Evolutionary conservation across 2,329 filamentous ascomycete genomes (phyloP).

Genomic region (Sclerotinia borealis): DNA sequence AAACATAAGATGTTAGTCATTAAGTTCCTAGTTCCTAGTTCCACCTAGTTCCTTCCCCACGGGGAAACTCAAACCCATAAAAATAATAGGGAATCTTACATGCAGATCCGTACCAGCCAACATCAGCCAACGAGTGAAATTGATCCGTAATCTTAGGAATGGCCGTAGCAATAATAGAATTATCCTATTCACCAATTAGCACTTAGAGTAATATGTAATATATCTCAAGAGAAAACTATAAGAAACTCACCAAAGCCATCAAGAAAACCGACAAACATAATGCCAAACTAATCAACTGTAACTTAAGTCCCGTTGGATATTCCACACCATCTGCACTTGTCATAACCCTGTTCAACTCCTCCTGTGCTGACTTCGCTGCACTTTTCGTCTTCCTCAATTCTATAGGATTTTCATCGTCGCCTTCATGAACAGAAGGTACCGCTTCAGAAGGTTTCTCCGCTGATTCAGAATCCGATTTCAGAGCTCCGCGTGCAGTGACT

Average conservation of each 20-base stretch:
- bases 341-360: slow-evolving; percentile 23
- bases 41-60: not conserved
- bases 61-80: not conserved
- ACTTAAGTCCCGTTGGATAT: slow-evolving; percentile 29
- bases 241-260: slow-evolving; percentile 20
- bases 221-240: too few relatives aligned
- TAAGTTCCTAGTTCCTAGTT: not conserved
- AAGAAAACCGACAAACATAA: slow-evolving; percentile 30
- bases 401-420: not conserved
- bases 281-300: slow-evolving; percentile 27
- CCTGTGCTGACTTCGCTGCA: slow-evolving; percentile 15
- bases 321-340: slow-evolving; percentile 28
- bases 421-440: not conserved
- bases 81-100: slow-evolving; percentile 38
- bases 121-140: slow-evolving; percentile 43
- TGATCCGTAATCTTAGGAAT: slow-evolving; percentile 50
- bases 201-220: not conserved
- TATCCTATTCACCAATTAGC: slow-evolving; percentile 4
- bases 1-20: not conserved
- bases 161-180: slow-evolving; percentile 38
- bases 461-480: not conserved
- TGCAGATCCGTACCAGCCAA: slow-evolving; percentile 54
- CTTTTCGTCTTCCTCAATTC: slow-evolving; percentile 8
- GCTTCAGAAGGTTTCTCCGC: not conserved
- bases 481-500: not conserved